Evolutionary conservation across 2,329 filamentous ascomycete species (phyloP).

Genomic region (Zymoseptoria tritici): DNA sequence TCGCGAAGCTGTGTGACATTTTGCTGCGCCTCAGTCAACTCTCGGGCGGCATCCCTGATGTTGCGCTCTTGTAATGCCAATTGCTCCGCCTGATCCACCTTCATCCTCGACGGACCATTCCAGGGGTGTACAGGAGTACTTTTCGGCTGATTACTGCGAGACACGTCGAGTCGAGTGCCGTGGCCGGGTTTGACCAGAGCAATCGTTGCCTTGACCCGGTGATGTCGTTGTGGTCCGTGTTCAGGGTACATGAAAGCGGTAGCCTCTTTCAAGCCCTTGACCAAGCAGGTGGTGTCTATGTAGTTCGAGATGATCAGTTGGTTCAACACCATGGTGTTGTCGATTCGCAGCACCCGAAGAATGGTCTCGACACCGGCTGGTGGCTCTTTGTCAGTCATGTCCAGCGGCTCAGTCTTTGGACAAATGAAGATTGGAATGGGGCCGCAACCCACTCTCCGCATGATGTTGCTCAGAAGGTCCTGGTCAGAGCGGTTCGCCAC

Average conservation of each 20-base stretch:
- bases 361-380: constrained; percentile 66
- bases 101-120: constrained; percentile 52
- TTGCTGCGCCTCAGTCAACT: constrained; percentile 47
- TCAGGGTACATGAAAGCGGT: constrained; percentile 58
- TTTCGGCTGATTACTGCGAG: constrained; percentile 42
- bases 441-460: constrained; percentile 52
- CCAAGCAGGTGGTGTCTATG: constrained; percentile 79
- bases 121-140: constrained; percentile 49
- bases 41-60: constrained; percentile 30
- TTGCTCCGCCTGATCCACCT: constrained; percentile 26
- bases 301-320: constrained; percentile 73
- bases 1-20: constrained; percentile 43
- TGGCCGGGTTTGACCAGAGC: constrained; percentile 46
- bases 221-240: constrained; percentile 53
- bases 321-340: constrained; percentile 68
- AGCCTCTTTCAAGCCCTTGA: constrained; percentile 61
- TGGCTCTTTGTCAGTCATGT: constrained; percentile 65
- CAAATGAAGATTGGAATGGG: constrained; percentile 53
- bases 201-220: constrained; percentile 63
- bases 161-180: constrained; percentile 53
- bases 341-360: constrained; percentile 69
- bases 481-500: constrained; percentile 73
- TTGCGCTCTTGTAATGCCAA: constrained; percentile 37
- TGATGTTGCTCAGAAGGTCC: constrained; percentile 56
- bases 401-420: constrained; percentile 42